Evolutionary conservation across 768 basidiomycete species (phyloP).

Genomic region (Panellus pusillus): DNA sequence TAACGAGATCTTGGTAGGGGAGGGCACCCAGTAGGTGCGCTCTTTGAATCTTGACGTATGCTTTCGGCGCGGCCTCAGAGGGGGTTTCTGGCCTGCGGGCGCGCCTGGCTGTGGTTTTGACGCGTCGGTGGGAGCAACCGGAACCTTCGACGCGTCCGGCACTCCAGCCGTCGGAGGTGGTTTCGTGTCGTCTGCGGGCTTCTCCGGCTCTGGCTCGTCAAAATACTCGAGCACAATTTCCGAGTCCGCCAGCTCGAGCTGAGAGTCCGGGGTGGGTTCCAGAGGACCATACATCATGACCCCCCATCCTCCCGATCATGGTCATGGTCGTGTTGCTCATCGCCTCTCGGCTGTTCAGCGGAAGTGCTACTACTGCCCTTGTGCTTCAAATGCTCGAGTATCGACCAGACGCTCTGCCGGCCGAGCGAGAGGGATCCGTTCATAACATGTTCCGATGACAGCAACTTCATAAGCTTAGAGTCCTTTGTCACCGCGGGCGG

Average conservation of each 20-base stretch:
- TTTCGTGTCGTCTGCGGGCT: slow-evolving; percentile 14
- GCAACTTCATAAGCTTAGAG: slow-evolving; percentile 45
- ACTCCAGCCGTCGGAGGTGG: slow-evolving; percentile 2
- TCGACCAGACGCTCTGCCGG: slow-evolving; percentile 56
- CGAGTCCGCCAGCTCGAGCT: slow-evolving; percentile 68
- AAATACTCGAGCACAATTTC: slow-evolving; percentile 50
- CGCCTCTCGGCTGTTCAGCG: slow-evolving; percentile 16
- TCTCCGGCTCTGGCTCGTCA: slow-evolving; percentile 31
- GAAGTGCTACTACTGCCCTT: neutral
- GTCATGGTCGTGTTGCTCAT: slow-evolving; percentile 24
- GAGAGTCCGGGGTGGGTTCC: slow-evolving; percentile 58
- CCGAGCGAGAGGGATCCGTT: slow-evolving; percentile 43
- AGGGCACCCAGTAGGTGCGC: slow-evolving; percentile 65
- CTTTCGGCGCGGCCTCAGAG: slow-evolving; percentile 21
- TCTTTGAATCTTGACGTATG: slow-evolving; percentile 24
- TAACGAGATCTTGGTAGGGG: slow-evolving; percentile 69
- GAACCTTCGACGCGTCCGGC: too few relatives aligned
- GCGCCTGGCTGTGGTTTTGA: slow-evolving; percentile 5
- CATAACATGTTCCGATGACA: slow-evolving; percentile 66
- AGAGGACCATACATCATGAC: slow-evolving; percentile 80
- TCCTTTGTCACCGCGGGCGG: slow-evolving; percentile 30
- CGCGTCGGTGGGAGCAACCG: too few relatives aligned
- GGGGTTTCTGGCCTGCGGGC: neutral
- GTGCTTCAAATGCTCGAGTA: slow-evolving; percentile 50
- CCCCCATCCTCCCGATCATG: slow-evolving; percentile 47